Conservation (phyloP, 306 rosid species). For the Crotalaria pallida region DNA sequence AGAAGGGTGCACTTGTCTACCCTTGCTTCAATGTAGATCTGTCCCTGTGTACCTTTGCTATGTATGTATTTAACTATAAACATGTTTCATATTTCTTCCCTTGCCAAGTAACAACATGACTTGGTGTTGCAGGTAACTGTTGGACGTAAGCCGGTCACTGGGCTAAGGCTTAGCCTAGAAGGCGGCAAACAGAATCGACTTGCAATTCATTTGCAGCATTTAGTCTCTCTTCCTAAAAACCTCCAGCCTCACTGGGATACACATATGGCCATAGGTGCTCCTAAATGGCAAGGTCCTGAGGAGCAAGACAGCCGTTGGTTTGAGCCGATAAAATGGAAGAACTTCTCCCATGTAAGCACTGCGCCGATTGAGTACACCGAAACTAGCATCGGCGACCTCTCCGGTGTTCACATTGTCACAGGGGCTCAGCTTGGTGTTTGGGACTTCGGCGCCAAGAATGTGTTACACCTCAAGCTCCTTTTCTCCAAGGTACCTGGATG, state of each 20-base stretch:
- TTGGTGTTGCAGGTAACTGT: conserved; percentile 75
- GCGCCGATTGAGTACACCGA: conserved; percentile 91
- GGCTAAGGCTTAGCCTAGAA: conserved; percentile 84
- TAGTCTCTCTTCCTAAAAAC: conserved; percentile 88
- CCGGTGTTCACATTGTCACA: conserved; percentile 93
- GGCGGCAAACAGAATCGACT: conserved; percentile 87
- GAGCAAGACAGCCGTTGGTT: conserved; percentile 99
- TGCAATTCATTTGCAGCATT: conserved; percentile 84
- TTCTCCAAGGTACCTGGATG: conserved; percentile 97
- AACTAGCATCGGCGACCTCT: conserved; percentile 87
- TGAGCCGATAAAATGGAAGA: conserved; percentile 98
- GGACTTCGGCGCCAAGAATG: conserved; percentile 95
- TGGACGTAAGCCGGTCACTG: conserved; percentile 96
- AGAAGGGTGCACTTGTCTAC: too few relatives aligned
- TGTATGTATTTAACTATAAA: background rate
- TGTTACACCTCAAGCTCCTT: conserved; percentile 84
- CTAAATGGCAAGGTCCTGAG: conserved; percentile 97
- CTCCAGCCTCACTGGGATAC: conserved; percentile 95
- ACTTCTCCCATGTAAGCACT: conserved; percentile 98
- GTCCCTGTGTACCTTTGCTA: background rate
- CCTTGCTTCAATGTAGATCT: too few relatives aligned
- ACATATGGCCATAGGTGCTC: conserved; percentile 94
- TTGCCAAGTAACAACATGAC: conserved; percentile 6
- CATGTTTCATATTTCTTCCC: conserved; percentile 13
- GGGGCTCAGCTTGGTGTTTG: conserved; percentile 99